A percentile compares a stretch with the other conserved stretches of the same genome.
These are phyloP conservation scores for Sclerotinia nivalis DNA, from an alignment of 2,329 filamentous ascomycete genomes.

Conservation along the genomic window DNA sequence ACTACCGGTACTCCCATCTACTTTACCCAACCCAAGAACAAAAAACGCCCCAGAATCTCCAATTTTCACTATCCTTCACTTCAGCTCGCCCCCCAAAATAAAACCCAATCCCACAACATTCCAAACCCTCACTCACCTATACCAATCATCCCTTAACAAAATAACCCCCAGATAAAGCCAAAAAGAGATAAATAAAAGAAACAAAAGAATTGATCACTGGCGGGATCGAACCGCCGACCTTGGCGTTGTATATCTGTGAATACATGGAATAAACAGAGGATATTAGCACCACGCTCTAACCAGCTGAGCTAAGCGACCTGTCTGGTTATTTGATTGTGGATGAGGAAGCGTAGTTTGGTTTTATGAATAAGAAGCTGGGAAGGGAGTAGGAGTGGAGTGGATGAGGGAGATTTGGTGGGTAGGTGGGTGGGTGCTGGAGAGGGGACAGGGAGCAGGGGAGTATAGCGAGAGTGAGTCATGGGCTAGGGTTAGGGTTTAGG, in stretches of 20 bases:
- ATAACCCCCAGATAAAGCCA: too few relatives aligned
- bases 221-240: conserved; percentile 9
- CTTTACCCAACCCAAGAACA: too few relatives aligned
- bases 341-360: fast-evolving
- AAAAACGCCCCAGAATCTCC: too few relatives aligned
- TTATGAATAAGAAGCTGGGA: fast-evolving
- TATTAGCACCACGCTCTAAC: conserved; percentile 19
- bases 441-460: neutral
- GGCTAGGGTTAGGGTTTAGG: neutral
- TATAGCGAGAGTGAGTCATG: neutral
- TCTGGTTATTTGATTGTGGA: neutral
- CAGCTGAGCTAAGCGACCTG: conserved; percentile 9
- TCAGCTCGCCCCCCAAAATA: too few relatives aligned
- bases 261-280: neutral
- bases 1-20: too few relatives aligned
- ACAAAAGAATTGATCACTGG: neutral
- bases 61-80: too few relatives aligned
- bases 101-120: too few relatives aligned
- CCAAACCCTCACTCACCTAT: too few relatives aligned
- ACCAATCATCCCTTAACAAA: too few relatives aligned
- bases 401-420: neutral
- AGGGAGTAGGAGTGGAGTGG: neutral
- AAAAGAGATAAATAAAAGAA: neutral
- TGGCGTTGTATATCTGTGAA: neutral
- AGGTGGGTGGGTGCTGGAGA: neutral